Evolutionary conservation across 306 rosid genomes (phyloP).

Genomic region (Corylus americana): DNA sequence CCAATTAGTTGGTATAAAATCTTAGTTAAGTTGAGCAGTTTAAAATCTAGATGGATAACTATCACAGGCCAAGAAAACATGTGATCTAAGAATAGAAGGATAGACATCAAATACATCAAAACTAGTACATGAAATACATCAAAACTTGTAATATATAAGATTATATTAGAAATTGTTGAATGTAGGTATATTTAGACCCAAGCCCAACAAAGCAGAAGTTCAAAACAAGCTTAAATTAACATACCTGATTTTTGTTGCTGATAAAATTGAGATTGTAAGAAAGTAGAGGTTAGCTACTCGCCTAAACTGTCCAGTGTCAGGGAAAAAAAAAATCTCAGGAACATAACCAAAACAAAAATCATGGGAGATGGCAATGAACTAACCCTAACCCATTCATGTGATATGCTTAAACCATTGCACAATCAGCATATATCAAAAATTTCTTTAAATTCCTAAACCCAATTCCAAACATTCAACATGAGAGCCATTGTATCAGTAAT

Average conservation of each 20-base stretch:
- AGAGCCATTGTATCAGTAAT: not conserved
- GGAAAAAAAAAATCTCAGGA: constrained; percentile 39
- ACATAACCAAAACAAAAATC: constrained; percentile 24
- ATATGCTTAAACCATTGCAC: constrained; percentile 13
- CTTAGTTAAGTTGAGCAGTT: not conserved
- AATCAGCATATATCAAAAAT: constrained; percentile 6
- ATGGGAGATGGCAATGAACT: constrained; percentile 25
- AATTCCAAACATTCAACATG: not conserved
- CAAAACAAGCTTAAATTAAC: constrained; percentile 7
- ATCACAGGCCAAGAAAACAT: not conserved
- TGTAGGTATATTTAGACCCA: not conserved
- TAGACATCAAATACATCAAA: not conserved
- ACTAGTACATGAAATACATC: too few species aligned
- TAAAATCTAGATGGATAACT: constrained; percentile 2
- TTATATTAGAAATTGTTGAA: not conserved
- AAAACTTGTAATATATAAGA: not conserved
- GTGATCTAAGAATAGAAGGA: not conserved
- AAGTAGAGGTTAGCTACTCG: constrained; percentile 99
- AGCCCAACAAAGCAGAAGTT: not conserved
- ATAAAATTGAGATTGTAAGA: constrained; percentile 88
- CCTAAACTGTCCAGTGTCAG: constrained; percentile 80
- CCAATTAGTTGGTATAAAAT: not conserved
- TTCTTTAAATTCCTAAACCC: not conserved
- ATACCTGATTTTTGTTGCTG: constrained; percentile 91
- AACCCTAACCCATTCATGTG: constrained; percentile 7